Base-by-base conservation (phyloP, 2,329 filamentous ascomycete species). In the Verticillium zaregamsianum region DNA sequence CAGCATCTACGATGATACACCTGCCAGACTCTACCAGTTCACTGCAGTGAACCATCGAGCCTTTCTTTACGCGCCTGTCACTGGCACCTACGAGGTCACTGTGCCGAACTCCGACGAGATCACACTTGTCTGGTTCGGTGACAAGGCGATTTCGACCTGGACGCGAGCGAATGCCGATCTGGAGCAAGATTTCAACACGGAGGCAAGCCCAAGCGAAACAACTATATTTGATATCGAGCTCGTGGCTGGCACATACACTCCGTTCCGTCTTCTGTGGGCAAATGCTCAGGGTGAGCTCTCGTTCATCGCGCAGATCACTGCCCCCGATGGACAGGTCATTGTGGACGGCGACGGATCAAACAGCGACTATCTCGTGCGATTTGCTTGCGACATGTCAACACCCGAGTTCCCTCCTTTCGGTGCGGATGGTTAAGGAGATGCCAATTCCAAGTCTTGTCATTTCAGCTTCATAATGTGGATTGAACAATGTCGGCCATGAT, bases 1-100 rank as follows among this genome's bases (percentile, higher is more conserved):
- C 39, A 52, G 28, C 23, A 61, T 61, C 40, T 61, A 61, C 55
- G 55, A 23, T 7, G 55, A 55, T 23, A 25, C 60, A 20, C 60
- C 60, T 8, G n/a, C 37, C 11, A 8, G 23, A 23, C n/a, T 32
- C n/a, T 37, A 58, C 28, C 37, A 58, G 33, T 58, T 32, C 39
- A 57, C n/a, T 4, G 55, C 55, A n/a, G 60, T 61, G 35, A 58
- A 61, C 39, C 60, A 61, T 32, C 55, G 55, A 11, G 60, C 35
- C 23, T 61, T 58, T 17, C 45, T 61, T 28, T 61, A 61, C 55
- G 55, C 60, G 23, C 60, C 60, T 35, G 39, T 39, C 28, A 37
- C 60, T 15, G 60, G 60, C n/a, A 32, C 37, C 2, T 61, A 61
- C 55, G 12, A n/a, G 17, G 17, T 61, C 35, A 39, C 28, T 3